Evolutionary conservation across 352 stramenopile genomes (phyloP), one percentile per base, ranked within the genome.

Genomic region (Phytophthora meadii): DNA sequence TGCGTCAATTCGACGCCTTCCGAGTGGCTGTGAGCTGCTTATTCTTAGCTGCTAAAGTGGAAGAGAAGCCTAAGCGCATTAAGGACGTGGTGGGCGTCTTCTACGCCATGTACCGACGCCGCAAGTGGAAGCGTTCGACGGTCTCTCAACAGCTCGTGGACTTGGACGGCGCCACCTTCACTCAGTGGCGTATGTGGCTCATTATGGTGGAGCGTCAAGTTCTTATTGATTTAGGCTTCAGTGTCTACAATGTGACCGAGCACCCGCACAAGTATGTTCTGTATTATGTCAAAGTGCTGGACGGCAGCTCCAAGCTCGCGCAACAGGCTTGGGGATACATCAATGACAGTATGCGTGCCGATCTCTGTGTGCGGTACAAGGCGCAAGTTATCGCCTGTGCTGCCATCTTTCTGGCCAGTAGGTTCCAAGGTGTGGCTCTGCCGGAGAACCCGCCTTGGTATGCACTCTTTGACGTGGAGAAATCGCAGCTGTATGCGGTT

Each of bases 181-280:
- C 69, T 27, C 70, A 81, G 52, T 95, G 87, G 87, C 81, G 83
- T 41, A 85, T 91, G 59, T 94, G 89, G 79, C 80, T 98, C 45
- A 72, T 97, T 34, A 87, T 89, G 57, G 80, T 97, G 14, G 93
- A 98, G 72, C 72, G 89, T 12, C 84, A 97, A 61, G 72, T 98
- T 40, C 88, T 98, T 37, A 97, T 97, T 50, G 89, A 97, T 42
- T 64, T 98, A n/a, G 93, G 93, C 52, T 98, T 98, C 57, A 93
- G 87, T 44, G 74, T 98, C 54, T 97, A 98, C 74, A 94, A 84
- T 51, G 89, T 97, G 65, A 93, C 89, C 60, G 89, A 98, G 64
- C 93, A 98, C 62, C 89, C 92, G 46, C 93, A 98, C 82, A 97
- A 97, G 79, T 98, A 94, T 65, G 92, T 98, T 54, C 60, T 98